Percentiles rank a stretch among this genome's conserved stretches.
Evolutionary conservation across 2,329 filamentous ascomycete species (phyloP).

Genomic region (Dendryphion nanum): DNA sequence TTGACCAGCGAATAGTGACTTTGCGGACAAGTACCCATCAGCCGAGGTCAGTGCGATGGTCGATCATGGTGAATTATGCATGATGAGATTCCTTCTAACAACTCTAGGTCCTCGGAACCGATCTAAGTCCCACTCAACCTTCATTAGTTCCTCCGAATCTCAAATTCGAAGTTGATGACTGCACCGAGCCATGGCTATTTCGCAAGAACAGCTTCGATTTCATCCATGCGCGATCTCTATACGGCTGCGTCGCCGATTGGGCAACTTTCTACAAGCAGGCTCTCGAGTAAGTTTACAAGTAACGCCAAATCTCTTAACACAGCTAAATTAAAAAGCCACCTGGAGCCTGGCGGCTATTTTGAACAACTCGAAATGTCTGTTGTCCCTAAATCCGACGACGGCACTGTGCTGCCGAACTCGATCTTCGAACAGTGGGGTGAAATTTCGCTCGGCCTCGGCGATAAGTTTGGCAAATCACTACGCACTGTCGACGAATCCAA

Average conservation of each 20-base stretch:
- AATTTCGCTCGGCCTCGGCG: constrained; percentile 25
- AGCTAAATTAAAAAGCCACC: constrained; percentile 11
- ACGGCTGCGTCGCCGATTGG: constrained; percentile 46
- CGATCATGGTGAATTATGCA: too few relatives aligned
- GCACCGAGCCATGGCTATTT: constrained; percentile 39
- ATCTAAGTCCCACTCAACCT: constrained; percentile 50
- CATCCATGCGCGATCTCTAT: constrained; percentile 45
- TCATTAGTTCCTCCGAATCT: constrained; percentile 44
- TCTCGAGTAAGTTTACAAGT: constrained; percentile 14
- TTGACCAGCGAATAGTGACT: constrained; percentile 21
- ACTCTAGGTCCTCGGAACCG: constrained; percentile 34
- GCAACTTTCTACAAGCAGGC: constrained; percentile 31
- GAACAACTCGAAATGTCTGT: constrained; percentile 27
- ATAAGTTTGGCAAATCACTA: constrained; percentile 34
- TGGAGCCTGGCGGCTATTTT: constrained; percentile 30
- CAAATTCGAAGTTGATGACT: constrained; percentile 48
- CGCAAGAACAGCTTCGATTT: constrained; percentile 34
- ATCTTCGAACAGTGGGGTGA: constrained; percentile 26
- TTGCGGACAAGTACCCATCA: constrained; percentile 40
- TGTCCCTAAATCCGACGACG: constrained; percentile 25
- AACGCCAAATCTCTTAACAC: not conserved
- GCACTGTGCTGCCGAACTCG: constrained; percentile 15
- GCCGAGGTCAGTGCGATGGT: constrained; percentile 18
- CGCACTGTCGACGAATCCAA: constrained; percentile 39
- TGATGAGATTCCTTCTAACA: not conserved